A percentile compares a stretch with the other conserved stretches of the same genome.
phyloP scores from a whole-genome alignment of 2,329 filamentous ascomycete species.

The Apiospora pterosperma region DNA sequence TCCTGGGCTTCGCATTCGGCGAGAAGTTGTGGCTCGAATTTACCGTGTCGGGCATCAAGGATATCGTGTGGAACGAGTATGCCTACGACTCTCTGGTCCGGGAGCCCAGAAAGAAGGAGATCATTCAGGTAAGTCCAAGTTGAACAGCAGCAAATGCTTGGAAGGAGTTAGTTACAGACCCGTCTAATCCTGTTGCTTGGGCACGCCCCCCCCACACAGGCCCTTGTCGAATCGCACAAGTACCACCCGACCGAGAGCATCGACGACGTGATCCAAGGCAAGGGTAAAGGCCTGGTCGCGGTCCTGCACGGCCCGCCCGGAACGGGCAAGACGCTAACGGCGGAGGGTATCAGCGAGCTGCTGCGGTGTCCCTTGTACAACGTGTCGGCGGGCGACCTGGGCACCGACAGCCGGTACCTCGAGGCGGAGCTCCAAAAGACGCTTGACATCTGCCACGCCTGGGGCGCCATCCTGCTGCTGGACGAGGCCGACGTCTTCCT shows the following conservation, averaged over 20 bases:
- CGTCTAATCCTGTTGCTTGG: background rate
- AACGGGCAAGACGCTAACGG: conserved; percentile 85
- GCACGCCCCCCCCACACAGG: conserved; percentile 31
- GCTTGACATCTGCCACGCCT: conserved; percentile 79
- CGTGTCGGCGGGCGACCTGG: conserved; percentile 77
- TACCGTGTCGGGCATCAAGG: conserved; percentile 71
- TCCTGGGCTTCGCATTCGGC: conserved; percentile 81
- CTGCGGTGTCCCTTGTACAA: conserved; percentile 80
- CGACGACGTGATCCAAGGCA: conserved; percentile 78
- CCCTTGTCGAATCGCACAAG: conserved; percentile 79
- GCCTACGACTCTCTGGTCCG: conserved; percentile 83
- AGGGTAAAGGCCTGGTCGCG: conserved; percentile 79
- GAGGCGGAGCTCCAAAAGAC: conserved; percentile 80
- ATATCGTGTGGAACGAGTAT: conserved; percentile 80
- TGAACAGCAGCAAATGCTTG: no score
- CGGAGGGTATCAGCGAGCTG: conserved; percentile 80
- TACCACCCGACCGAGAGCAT: conserved; percentile 79
- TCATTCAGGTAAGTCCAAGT: conserved; percentile 60
- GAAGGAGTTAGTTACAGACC: no score
- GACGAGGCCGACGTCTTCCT: conserved; percentile 86
- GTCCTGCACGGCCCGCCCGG: conserved; percentile 84
- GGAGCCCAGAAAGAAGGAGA: conserved; percentile 54
- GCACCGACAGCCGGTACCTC: conserved; percentile 70
- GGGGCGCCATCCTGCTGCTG: conserved; percentile 80
- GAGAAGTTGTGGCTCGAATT: conserved; percentile 93